Conservation (phyloP, 257 asterid genomes). For the Nicotiana attenuata region DNA sequence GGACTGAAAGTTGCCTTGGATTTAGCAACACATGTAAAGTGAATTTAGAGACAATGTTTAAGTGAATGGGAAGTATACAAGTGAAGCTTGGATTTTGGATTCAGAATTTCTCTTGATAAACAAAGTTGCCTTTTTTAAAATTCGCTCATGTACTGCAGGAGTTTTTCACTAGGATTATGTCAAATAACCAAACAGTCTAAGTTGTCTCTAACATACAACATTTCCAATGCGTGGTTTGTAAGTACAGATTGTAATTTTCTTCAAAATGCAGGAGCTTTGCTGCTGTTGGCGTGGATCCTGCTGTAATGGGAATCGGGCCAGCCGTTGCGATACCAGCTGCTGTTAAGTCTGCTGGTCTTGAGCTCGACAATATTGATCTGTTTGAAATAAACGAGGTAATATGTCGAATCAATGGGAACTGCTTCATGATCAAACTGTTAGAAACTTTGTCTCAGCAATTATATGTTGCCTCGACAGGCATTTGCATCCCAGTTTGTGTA, state of each 20-base stretch:
- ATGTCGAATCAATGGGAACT: not conserved
- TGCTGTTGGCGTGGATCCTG: slow-evolving; percentile 92
- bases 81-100: not conserved
- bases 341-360: slow-evolving; percentile 80
- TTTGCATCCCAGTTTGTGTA: slow-evolving; percentile 90
- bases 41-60: too few species aligned
- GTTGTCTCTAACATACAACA: not conserved
- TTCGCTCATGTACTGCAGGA: not conserved
- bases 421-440: not conserved
- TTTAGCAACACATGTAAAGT: too few species aligned
- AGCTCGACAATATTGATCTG: slow-evolving; percentile 52
- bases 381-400: slow-evolving; percentile 90
- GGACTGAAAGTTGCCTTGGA: not conserved
- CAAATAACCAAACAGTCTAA: not conserved
- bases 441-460: not conserved
- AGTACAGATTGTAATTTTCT: not conserved
- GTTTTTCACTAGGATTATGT: not conserved
- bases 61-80: not conserved
- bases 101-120: not conserved
- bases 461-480: slow-evolving; percentile 45
- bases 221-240: not conserved
- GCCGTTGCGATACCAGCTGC: slow-evolving; percentile 96
- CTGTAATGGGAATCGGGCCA: slow-evolving; percentile 95
- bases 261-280: slow-evolving; percentile 66
- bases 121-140: not conserved